Evolutionary conservation across 345 rosid species (phyloP).

Genomic region (Microcos paniculata): DNA sequence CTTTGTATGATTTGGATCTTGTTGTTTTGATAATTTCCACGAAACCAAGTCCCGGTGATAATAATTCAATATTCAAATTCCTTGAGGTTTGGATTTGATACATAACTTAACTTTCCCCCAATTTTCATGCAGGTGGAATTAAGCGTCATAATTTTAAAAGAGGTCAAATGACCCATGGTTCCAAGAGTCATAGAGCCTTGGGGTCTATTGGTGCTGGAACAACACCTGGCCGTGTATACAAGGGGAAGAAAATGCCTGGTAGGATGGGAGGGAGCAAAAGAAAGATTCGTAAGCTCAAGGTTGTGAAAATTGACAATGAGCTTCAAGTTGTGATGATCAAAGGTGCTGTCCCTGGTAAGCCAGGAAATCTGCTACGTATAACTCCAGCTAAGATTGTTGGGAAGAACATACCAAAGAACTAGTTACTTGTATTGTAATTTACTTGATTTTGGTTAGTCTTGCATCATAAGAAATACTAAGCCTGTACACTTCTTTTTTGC

Average conservation of each 20-base stretch:
- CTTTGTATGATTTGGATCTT: neutral
- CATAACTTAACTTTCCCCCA: neutral
- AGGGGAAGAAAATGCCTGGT: conserved; percentile 97
- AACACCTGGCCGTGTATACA: conserved; percentile 88
- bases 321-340: conserved; percentile 81
- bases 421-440: conserved; percentile 27
- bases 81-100: neutral
- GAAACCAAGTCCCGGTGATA: too few relatives aligned
- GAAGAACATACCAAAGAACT: conserved; percentile 82
- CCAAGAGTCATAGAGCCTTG: conserved; percentile 84
- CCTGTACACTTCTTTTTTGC: neutral
- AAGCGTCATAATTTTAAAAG: conserved; percentile 80
- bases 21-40: neutral
- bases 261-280: conserved; percentile 89
- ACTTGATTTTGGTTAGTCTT: conserved; percentile 1
- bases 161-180: conserved; percentile 86
- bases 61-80: neutral
- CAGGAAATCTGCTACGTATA: conserved; percentile 81
- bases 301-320: conserved; percentile 79
- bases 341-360: conserved; percentile 94
- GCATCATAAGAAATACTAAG: neutral
- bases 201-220: conserved; percentile 98
- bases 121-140: conserved; percentile 64
- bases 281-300: conserved; percentile 82
- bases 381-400: conserved; percentile 93